Conservation (phyloP, 371 early-diverging fungal genomes). For the Mucor plumbeus region DNA sequence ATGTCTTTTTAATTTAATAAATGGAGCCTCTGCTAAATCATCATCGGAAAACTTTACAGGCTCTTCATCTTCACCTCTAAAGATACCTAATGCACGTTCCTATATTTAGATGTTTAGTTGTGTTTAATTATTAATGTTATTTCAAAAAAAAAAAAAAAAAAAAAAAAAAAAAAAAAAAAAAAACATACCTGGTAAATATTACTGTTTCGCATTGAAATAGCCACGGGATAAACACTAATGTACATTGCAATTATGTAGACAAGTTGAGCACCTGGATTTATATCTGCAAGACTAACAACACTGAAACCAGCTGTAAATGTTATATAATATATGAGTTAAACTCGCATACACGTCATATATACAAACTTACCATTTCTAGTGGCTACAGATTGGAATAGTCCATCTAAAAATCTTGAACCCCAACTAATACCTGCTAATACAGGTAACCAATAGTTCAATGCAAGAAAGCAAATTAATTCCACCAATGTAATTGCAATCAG, state of each 20-base stretch:
- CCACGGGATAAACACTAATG: conserved; percentile 58
- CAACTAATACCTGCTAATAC: conserved; percentile 42
- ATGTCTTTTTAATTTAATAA: conserved; percentile 43
- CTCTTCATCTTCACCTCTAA: conserved; percentile 43
- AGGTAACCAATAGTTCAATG: conserved; percentile 53
- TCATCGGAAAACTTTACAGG: conserved; percentile 33
- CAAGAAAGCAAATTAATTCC: conserved; percentile 46
- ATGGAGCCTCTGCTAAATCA: conserved; percentile 34
- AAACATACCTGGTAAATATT: conserved; percentile 52
- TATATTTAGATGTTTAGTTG: conserved; percentile 4
- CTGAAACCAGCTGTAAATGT: conserved; percentile 45
- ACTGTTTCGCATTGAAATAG: conserved; percentile 58
- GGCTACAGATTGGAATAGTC: conserved; percentile 54
- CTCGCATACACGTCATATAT: neutral
- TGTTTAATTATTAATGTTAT: neutral
- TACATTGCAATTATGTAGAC: conserved; percentile 60
- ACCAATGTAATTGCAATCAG: conserved; percentile 42
- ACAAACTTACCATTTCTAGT: conserved; percentile 47
- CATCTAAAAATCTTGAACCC: conserved; percentile 52
- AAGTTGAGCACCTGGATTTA: conserved; percentile 52
- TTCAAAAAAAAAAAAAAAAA: neutral
- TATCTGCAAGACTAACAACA: conserved; percentile 44
- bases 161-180: neutral
- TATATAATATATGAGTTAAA: neutral
- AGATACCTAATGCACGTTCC: conserved; percentile 57